Conservation (phyloP, 768 basidiomycete genomes). For the Heimioporus sp. region DNA sequence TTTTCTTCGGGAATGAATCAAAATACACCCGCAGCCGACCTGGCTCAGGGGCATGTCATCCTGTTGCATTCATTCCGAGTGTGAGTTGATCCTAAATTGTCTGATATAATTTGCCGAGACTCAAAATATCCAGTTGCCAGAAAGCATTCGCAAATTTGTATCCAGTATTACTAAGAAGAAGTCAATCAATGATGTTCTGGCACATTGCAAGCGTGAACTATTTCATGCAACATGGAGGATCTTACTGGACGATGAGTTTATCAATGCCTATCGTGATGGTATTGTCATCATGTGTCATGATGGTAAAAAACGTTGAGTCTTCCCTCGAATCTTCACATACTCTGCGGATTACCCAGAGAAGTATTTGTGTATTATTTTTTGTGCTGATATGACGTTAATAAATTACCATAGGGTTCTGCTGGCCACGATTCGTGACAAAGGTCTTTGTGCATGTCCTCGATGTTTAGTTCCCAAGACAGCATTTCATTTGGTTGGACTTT, state of each 20-base stretch:
- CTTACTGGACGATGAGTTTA: slow-evolving; percentile 17
- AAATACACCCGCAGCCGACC: no score
- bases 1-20: no score
- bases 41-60: no score
- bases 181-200: background rate
- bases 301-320: slow-evolving; percentile 19
- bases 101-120: no score
- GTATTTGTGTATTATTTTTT: slow-evolving; percentile 13
- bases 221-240: slow-evolving; percentile 4
- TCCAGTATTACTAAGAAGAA: background rate
- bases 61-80: no score
- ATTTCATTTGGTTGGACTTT: slow-evolving; percentile 13
- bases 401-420: slow-evolving; percentile 19
- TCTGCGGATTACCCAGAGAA: slow-evolving; percentile 39
- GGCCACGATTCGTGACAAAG: slow-evolving; percentile 27
- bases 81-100: no score
- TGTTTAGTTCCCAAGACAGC: slow-evolving; percentile 19
- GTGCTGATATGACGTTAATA: background rate
- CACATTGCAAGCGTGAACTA: slow-evolving; percentile 5
- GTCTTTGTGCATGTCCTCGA: slow-evolving; percentile 31
- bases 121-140: no score
- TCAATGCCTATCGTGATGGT: slow-evolving; percentile 23
- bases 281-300: slow-evolving; percentile 24
- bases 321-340: slow-evolving; percentile 32
- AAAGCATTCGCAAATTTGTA: background rate